Base-by-base conservation (phyloP, 2,329 filamentous ascomycete species). In the Aspergillus sp. region DNA sequence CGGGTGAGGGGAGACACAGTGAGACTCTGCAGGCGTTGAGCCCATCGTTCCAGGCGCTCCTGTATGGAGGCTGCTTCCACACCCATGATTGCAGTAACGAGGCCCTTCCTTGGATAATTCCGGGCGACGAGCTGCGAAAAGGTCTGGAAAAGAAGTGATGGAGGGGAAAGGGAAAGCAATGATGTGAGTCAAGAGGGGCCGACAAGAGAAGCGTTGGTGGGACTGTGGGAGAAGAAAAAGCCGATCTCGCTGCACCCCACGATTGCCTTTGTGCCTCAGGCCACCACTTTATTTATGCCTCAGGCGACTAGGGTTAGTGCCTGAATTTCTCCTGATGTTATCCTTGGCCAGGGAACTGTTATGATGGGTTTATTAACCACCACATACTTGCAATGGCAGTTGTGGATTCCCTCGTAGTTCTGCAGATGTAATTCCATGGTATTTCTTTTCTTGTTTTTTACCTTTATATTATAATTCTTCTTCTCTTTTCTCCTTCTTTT, bases 1-100 rank as follows among this genome's bases (percentile, higher is more conserved):
- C 68, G 59, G 33, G 68, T 70, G 49, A 71, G 61, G 44, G 68
- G 68, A 27, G 68, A 69, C 26, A 71, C 63, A 27, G 67, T 71
- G 40, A 70, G 56, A 51, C 66, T 68, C 50, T 65, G 62, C 19
- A 71, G 54, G 45, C 65, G 57, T 45, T 69, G 60, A 37, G 65
- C 54, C 68, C 68, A 71, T 60, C 62, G 61, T 46, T 65, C 63
- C 39, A 71, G 61, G 54, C 65, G 65, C 45, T 64, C 61, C 48
- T 67, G 64, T 42, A 67, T 48, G 44, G 60, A 54, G 51, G 52
- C 53, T 37, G 55, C 44, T 58, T 62, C 62, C 39, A 56, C 57
- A 54, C 55, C 62, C 61, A 65, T 65, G 37, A 49, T 62, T 57
- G 54, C 52, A 58, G 52, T 49, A 30, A 38, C 41, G 43, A 50